phyloP scores from a whole-genome alignment of 257 asterid genomes.

The Nicotiana otophora region DNA sequence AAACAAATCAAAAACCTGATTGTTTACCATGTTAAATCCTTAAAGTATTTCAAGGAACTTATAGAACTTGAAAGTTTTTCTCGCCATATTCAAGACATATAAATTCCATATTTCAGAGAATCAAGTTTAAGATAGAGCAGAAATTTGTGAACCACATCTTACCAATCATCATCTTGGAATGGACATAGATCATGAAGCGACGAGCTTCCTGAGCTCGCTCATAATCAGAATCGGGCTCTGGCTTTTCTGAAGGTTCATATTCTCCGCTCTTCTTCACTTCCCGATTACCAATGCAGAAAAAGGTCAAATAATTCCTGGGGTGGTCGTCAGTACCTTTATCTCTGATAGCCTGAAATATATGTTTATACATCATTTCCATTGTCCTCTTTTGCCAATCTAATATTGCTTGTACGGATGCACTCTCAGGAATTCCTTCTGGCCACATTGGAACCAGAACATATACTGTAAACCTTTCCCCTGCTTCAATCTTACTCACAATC shows the following conservation, averaged over 20 bases:
- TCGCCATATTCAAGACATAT: not conserved
- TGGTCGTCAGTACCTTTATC: conserved; percentile 65
- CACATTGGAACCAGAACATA: conserved; percentile 82
- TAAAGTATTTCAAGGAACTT: not conserved
- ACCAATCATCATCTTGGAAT: conserved; percentile 92
- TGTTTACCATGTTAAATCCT: not conserved
- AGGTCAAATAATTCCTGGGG: conserved; percentile 72
- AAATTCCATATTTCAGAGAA: not conserved
- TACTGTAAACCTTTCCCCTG: conserved; percentile 72
- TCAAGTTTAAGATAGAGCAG: not conserved
- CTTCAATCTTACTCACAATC: conserved; percentile 72
- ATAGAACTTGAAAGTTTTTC: not conserved
- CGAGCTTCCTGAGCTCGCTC: conserved; percentile 69
- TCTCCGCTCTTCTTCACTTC: conserved; percentile 74
- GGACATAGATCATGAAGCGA: conserved; percentile 93
- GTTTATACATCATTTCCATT: conserved; percentile 83
- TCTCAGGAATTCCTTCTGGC: conserved; percentile 92
- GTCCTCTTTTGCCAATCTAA: conserved; percentile 83
- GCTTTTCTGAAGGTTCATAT: conserved; percentile 63
- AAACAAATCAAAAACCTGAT: not conserved
- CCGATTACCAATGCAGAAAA: conserved; percentile 74
- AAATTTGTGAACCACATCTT: not conserved
- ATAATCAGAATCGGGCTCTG: conserved; percentile 68
- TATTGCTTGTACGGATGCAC: conserved; percentile 84
- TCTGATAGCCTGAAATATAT: conserved; percentile 49